Conservation (phyloP, 768 basidiomycete genomes). For the Chiua virens region DNA sequence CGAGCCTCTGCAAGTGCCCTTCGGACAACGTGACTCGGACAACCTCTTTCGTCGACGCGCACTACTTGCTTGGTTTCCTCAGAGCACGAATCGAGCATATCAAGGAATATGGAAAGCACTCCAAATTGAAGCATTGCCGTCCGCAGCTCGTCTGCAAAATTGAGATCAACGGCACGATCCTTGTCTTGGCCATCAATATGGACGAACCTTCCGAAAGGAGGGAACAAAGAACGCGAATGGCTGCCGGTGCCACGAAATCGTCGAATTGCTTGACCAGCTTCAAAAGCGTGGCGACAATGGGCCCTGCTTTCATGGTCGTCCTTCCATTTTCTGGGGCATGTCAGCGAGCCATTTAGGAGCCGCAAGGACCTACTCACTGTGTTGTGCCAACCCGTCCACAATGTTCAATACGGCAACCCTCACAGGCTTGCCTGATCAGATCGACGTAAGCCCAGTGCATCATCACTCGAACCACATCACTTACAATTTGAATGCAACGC, state of each 20-base stretch:
- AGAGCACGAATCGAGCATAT: conserved; percentile 22
- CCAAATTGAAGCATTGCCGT: conserved; percentile 13
- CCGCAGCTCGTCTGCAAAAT: conserved; percentile 19
- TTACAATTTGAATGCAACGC: too few species aligned
- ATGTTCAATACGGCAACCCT: too few species aligned
- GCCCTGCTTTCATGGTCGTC: conserved; percentile 2
- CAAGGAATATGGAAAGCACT: conserved; percentile 15
- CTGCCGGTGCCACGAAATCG: conserved; percentile 30
- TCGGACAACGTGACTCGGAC: conserved; percentile 1
- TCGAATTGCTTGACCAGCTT: conserved; percentile 22
- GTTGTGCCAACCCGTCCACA: conserved; percentile 12
- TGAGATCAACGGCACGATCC: background rate
- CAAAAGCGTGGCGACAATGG: conserved; percentile 14
- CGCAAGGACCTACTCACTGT: conserved; percentile 5
- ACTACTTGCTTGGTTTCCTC: conserved; percentile 16
- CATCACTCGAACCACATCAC: too few species aligned
- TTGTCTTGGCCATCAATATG: background rate
- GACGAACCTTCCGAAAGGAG: conserved; percentile 24
- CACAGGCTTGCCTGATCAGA: too few species aligned
- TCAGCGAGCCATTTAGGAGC: background rate
- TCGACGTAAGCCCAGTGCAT: too few species aligned
- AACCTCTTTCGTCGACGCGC: conserved; percentile 10
- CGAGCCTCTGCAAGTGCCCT: conserved; percentile 13
- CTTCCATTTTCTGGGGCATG: conserved; percentile 3
- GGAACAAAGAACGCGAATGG: conserved; percentile 23